Base-by-base conservation (phyloP, 768 basidiomycete species). In the Ramaria sp. region DNA sequence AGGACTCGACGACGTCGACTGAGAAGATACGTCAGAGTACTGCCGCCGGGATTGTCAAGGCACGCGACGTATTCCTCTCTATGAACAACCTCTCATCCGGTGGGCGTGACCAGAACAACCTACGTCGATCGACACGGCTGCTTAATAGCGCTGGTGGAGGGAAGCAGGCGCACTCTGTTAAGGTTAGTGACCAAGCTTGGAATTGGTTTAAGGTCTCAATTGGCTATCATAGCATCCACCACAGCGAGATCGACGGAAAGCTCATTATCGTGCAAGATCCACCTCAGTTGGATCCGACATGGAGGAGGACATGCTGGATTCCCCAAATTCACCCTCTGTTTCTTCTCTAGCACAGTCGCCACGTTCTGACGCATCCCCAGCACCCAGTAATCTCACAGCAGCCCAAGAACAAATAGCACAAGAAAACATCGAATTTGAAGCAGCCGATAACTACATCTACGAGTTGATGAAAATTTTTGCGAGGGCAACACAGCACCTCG, bases 371-470 rank as follows among this genome's bases (percentile, higher is more conserved):
- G 72, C 70, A n/a, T 83, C 82, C 20, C 77, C 81, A 9, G 78
- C 80, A 24, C 79, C 85, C 33, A 79, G 74, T 61, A 75, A 71
- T 57, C 83, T 81, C 81, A 82, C 82, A 7, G 70, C 77, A 58
- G 77, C 74, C n/a, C 79, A 84, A 46, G 86, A 87, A 63, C 83
- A 80, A 67, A 80, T 79, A 19, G 82, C 83, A 34, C 82, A 86
- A 63, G 85, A 88, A 58, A 75, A 79, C 42, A 84, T 84, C 62
- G 84, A 85, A 61, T 73, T 72, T 41, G 83, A 84, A 54, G 73
- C 85, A 57, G 91, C 91, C 24, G 91, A 95, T 54, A 77, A 87
- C 63, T 86, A 88, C 70, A 75, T 96, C 54, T 86, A 92, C 64
- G 80, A 85, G 64, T 75, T 94, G 46, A 80, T 88, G 70, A 80